phyloP scores from a whole-genome alignment of 768 basidiomycete species.

The Solioccasus polychromus region DNA sequence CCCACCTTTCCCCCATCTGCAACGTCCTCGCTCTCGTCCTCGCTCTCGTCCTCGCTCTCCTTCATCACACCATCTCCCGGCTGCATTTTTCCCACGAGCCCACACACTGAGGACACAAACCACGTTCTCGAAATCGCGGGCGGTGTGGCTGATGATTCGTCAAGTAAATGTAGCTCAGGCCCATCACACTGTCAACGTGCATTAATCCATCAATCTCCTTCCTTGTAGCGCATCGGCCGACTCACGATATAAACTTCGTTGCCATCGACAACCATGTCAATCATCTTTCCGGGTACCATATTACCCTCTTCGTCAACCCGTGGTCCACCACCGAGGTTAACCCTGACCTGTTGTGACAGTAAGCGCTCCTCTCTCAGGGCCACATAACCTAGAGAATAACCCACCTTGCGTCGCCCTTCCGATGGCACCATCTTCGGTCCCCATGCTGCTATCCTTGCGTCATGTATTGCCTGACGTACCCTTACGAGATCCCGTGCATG shows the following conservation, averaged over 20 bases:
- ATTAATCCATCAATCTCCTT: conserved; percentile 9
- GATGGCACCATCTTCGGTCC: conserved; percentile 69
- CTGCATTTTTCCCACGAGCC: conserved; percentile 18
- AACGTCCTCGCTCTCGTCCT: conserved; percentile 48
- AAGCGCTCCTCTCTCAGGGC: conserved; percentile 8
- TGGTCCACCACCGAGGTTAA: conserved; percentile 58
- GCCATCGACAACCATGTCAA: conserved; percentile 83
- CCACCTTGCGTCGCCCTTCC: conserved; percentile 67
- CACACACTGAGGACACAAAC: conserved; percentile 50
- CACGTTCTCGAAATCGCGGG: conserved; percentile 69
- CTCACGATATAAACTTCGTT: conserved; percentile 73
- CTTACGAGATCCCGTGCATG: conserved; percentile 69
- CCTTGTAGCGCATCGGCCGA: conserved; percentile 20
- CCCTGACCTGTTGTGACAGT: conserved; percentile 54
- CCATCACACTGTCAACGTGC: conserved; percentile 50
- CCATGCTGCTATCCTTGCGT: conserved; percentile 78
- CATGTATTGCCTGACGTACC: conserved; percentile 56
- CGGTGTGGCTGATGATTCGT: conserved; percentile 52
- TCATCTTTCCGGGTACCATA: conserved; percentile 43
- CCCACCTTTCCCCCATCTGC: conserved; percentile 35
- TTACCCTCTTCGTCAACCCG: conserved; percentile 58
- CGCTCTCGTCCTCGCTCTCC: conserved; percentile 39
- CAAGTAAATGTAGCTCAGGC: conserved; percentile 54
- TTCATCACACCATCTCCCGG: conserved; percentile 26
- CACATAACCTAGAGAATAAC: conserved; percentile 2